Base-by-base conservation (phyloP, 2,329 filamentous ascomycete genomes). In the Colletotrichum sp. region DNA sequence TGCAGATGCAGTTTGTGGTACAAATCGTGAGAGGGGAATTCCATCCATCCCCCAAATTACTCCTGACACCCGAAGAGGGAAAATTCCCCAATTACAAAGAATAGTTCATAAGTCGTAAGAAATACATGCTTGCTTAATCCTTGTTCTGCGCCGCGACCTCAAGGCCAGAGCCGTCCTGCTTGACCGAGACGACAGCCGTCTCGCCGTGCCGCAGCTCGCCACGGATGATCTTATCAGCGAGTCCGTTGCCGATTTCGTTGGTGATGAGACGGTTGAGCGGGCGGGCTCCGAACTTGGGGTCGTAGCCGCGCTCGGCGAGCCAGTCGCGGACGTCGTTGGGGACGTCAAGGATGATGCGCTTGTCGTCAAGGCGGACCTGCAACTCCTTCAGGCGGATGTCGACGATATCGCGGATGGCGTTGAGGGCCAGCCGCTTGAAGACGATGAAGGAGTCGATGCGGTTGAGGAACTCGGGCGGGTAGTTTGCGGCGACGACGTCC, bases 381-480 rank as follows among this genome's bases (percentile, higher is more conserved):
- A 99, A 89, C 86, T 99, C 97, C 77, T 90, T 91, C 64, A 99
- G 89, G 36, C 97, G 92, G 78, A 99, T 98, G 81, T 99, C 95
- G 65, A 98, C 96, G 78, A 99, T 99, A 81, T 98, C 96, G 34
- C 95, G 91, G 72, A 99, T 90, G 18, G 96, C 96, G 21, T 90
- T 88, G 34, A 90, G 90, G 1, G 95, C 95, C 3, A 99, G 90
- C 10, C 96, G 92, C 86, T 96, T 96, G 89, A 99, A 99, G 82
- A 99, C 88, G 83, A 99, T 98, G 87, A 99, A 98, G 77, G 98
- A 96, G 85, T 99, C 96, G 78, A 99, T 95, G 24, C 97, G 92
- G 87, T 99, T 99, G 78, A 99, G 90, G 89, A 99, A 99, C 83
- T 99, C 97, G 5, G 97, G 97, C 7, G 96, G 93, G 83, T 98